A percentile compares a stretch with the other conserved stretches of the same genome.
phyloP scores from a whole-genome alignment of 2,329 filamentous ascomycete species.

The Talaromyces piceae region DNA sequence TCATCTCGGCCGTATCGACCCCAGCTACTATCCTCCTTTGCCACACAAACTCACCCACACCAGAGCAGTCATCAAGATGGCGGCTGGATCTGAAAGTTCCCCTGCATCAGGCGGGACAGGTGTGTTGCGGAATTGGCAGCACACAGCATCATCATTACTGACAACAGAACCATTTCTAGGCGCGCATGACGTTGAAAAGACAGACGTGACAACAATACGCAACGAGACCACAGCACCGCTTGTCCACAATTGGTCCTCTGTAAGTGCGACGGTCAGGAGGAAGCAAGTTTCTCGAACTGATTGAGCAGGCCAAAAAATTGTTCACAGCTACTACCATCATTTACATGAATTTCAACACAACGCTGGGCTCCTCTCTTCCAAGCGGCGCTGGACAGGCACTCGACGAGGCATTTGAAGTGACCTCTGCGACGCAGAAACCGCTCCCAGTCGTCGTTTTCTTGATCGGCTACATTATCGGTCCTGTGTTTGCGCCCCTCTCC shows the following conservation, averaged over 20 bases:
- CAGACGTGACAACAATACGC: background rate
- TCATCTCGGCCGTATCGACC: background rate
- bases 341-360: slow-evolving; percentile 16
- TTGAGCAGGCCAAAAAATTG: slow-evolving; percentile 1
- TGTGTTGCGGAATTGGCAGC: background rate
- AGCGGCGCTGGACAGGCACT: slow-evolving; percentile 16
- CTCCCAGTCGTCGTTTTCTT: slow-evolving; percentile 20
- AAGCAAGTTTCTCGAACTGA: background rate
- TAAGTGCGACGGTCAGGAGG: background rate
- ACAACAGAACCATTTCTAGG: background rate
- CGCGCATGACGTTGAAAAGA: background rate
- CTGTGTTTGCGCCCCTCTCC: slow-evolving; percentile 28
- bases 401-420: slow-evolving; percentile 5
- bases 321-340: background rate
- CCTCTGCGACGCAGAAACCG: slow-evolving; percentile 14
- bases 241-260: background rate
- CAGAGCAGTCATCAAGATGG: background rate
- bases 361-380: slow-evolving; percentile 19
- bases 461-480: slow-evolving; percentile 23
- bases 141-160: background rate
- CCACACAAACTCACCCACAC: no score
- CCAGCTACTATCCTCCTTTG: background rate
- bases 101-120: background rate
- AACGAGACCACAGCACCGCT: background rate
- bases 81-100: background rate